These are phyloP conservation scores for Aegilops bicornis DNA, from an alignment of 176 grass and related monocot species.

Conservation along the genomic window DNA sequence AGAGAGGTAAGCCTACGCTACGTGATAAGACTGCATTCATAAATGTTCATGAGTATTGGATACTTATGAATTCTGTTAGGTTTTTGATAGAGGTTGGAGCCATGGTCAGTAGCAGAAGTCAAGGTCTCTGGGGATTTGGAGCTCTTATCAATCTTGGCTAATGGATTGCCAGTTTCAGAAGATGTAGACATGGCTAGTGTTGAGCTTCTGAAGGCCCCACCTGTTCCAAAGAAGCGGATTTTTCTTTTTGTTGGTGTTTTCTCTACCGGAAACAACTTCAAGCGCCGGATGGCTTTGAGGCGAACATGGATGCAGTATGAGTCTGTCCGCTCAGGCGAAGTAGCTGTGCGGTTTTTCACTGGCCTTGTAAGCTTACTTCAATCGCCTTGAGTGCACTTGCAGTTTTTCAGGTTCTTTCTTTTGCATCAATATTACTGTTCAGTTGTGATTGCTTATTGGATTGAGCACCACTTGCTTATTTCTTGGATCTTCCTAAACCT, in stretches of 20 bases:
- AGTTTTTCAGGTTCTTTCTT: constrained; percentile 20
- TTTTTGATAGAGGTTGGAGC: constrained; percentile 70
- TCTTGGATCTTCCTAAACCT: neutral
- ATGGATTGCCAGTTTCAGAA: constrained; percentile 76
- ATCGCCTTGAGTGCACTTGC: neutral
- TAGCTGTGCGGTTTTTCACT: constrained; percentile 78
- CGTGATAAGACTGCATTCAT: neutral
- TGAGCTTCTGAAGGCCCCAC: constrained; percentile 56
- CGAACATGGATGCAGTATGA: constrained; percentile 93
- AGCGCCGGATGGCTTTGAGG: constrained; percentile 80
- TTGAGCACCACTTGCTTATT: neutral
- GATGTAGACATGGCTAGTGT: constrained; percentile 59
- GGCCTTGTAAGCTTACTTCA: constrained; percentile 81
- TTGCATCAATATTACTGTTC: constrained; percentile 4
- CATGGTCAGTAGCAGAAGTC: constrained; percentile 80
- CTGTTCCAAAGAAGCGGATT: constrained; percentile 47
- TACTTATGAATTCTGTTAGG: constrained; percentile 42
- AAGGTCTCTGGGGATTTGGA: constrained; percentile 71
- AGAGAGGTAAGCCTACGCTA: constrained; percentile 62
- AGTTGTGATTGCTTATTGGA: constrained; percentile 4
- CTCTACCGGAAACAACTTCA: constrained; percentile 94
- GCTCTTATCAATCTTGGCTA: constrained; percentile 62
- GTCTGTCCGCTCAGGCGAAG: constrained; percentile 69
- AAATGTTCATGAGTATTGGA: constrained; percentile 8
- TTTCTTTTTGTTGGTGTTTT: constrained; percentile 77